Conservation (phyloP, 176 grass and related monocot species). For the Paspalum notatum region DNA sequence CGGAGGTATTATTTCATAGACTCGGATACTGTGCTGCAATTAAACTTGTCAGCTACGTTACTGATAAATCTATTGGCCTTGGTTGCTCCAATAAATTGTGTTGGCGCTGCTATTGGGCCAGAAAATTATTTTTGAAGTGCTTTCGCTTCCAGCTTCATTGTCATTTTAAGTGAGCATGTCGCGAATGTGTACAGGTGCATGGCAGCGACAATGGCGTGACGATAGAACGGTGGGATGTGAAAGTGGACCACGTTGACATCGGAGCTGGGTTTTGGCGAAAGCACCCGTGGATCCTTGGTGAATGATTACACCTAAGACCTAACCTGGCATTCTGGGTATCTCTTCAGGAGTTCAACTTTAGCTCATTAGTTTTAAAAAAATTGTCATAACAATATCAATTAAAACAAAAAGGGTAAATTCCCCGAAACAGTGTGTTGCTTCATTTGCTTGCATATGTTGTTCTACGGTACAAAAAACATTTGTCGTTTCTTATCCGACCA, state of each 20-base stretch:
- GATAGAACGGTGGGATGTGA: conserved; percentile 46
- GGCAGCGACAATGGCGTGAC: conserved; percentile 41
- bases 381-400: conserved; percentile 7
- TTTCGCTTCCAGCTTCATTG: background rate
- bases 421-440: conserved; percentile 11
- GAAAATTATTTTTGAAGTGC: conserved; percentile 13
- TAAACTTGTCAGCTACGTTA: background rate
- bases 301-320: conserved; percentile 13
- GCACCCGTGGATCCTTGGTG: conserved; percentile 49
- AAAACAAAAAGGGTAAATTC: conserved; percentile 13
- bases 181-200: conserved; percentile 50
- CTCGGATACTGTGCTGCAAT: too few relatives aligned
- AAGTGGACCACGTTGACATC: conserved; percentile 61
- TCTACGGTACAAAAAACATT: conserved; percentile 6
- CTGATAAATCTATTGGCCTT: background rate
- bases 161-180: background rate
- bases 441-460: conserved; percentile 17
- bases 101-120: conserved; percentile 12
- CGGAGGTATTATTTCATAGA: too few relatives aligned
- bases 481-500: conserved; percentile 21
- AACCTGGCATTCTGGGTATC: conserved; percentile 1
- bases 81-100: too few relatives aligned
- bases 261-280: conserved; percentile 68
- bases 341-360: background rate
- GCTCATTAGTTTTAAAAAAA: conserved; percentile 15